These are phyloP conservation scores for Bathelium albidoporum DNA, from an alignment of 495 filamentous ascomycete genomes.

Conservation along the genomic window DNA sequence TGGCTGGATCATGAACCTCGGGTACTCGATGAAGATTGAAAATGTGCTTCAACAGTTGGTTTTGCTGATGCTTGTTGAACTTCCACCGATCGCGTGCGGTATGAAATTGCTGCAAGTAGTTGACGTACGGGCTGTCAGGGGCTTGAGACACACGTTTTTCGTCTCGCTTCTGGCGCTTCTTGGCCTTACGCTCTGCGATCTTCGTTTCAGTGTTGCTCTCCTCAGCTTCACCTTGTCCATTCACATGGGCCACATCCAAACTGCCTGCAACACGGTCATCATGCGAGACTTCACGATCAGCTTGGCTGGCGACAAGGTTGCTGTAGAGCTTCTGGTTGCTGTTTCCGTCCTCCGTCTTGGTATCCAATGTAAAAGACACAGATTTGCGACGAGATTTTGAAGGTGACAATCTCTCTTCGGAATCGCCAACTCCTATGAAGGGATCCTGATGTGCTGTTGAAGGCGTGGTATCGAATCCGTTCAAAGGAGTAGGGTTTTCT, in stretches of 20 bases:
- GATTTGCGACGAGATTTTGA: conserved; percentile 46
- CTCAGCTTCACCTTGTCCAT: conserved; percentile 12
- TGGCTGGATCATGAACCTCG: conserved; percentile 47
- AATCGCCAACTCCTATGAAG: conserved; percentile 23
- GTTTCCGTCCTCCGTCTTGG: conserved; percentile 50
- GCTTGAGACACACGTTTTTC: conserved; percentile 2
- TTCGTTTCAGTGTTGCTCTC: conserved; percentile 2
- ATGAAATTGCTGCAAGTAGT: conserved; percentile 63
- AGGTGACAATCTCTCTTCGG: conserved; percentile 12
- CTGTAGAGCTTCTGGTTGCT: conserved; percentile 38
- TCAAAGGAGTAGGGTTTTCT: not conserved
- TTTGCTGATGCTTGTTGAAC: conserved; percentile 86
- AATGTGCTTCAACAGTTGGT: conserved; percentile 67
- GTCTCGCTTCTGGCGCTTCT: conserved; percentile 7
- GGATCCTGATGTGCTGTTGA: not conserved
- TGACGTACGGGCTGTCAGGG: conserved; percentile 41
- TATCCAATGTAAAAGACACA: conserved; percentile 65
- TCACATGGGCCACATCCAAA: not conserved
- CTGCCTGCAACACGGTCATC: not conserved
- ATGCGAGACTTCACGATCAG: conserved; percentile 12
- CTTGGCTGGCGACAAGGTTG: conserved; percentile 35
- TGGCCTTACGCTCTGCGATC: not conserved
- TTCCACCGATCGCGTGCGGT: conserved; percentile 63
- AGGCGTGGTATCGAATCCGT: not conserved
- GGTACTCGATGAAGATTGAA: conserved; percentile 61